Percentiles rank a stretch among this genome's conserved stretches.
Evolutionary conservation across 352 stramenopile genomes (phyloP).

Genomic region (Globisporangium splendens): DNA sequence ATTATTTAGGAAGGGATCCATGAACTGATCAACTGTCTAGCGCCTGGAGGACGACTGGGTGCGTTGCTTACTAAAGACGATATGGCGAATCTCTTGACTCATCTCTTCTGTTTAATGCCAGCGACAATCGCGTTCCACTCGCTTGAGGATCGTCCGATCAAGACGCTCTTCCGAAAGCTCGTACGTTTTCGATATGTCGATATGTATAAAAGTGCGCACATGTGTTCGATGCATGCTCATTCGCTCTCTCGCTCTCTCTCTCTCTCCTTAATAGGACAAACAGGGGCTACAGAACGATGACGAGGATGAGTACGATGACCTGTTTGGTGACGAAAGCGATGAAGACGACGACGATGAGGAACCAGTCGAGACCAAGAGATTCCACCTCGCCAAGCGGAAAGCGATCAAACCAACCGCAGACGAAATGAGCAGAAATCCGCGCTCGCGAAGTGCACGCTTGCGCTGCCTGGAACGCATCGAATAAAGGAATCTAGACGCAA

Average conservation of each 20-base stretch:
- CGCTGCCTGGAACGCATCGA: conserved; percentile 64
- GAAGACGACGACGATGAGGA: conserved; percentile 18
- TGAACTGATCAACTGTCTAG: conserved; percentile 47
- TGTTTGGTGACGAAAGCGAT: conserved; percentile 24
- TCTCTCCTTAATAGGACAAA: conserved; percentile 31
- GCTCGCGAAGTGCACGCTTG: conserved; percentile 64
- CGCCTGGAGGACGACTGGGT: conserved; percentile 58
- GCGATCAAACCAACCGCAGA: conserved; percentile 60
- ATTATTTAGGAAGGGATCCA: conserved; percentile 34
- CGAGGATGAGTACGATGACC: conserved; percentile 25
- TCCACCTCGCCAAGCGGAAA: conserved; percentile 61
- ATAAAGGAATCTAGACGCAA: conserved; percentile 16
- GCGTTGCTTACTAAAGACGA: not conserved
- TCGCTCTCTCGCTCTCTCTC: no score
- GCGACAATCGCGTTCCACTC: conserved; percentile 84
- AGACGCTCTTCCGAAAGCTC: conserved; percentile 64
- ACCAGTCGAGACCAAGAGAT: conserved; percentile 31
- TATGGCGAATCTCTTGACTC: not conserved
- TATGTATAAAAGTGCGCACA: no score
- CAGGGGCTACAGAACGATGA: conserved; percentile 20
- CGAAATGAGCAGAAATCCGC: conserved; percentile 58
- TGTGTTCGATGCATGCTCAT: not conserved
- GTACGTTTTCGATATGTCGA: conserved; percentile 23
- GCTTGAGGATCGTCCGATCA: conserved; percentile 80
- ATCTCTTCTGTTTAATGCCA: conserved; percentile 5